Evolutionary conservation across 331 rosid species (phyloP).

Genomic region (Quercus phellos): DNA sequence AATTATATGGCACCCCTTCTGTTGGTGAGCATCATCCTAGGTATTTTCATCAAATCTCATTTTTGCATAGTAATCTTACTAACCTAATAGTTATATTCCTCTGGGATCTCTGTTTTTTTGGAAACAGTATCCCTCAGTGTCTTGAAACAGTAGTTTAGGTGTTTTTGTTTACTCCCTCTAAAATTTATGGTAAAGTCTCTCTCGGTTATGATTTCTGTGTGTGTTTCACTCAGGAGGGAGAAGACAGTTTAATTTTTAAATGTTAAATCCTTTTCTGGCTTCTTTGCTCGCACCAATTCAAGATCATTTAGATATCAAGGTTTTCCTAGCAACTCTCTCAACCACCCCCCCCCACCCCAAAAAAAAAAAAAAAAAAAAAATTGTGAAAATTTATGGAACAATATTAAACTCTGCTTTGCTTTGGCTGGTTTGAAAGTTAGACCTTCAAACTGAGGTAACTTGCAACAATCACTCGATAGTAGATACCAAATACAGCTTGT

Average conservation of each 20-base stretch:
- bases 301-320: neutral
- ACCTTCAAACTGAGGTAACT: neutral
- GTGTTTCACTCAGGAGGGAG: neutral
- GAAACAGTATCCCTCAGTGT: neutral
- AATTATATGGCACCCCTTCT: neutral
- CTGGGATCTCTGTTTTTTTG: neutral
- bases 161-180: neutral
- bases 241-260: neutral
- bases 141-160: neutral
- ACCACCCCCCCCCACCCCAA: neutral
- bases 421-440: neutral
- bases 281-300: neutral
- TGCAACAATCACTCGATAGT: neutral
- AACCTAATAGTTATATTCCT: neutral
- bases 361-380: neutral
- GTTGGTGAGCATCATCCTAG: neutral
- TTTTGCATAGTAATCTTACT: neutral
- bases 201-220: neutral
- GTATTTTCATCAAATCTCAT: neutral
- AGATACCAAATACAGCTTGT: neutral
- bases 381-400: neutral
- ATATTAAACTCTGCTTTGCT: neutral
- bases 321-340: neutral
- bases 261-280: neutral
- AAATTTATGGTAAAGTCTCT: neutral